Percentiles rank a stretch among this genome's conserved stretches.
phyloP scores from a whole-genome alignment of 768 basidiomycete genomes.

The Phlebiopsis gigantea region DNA sequence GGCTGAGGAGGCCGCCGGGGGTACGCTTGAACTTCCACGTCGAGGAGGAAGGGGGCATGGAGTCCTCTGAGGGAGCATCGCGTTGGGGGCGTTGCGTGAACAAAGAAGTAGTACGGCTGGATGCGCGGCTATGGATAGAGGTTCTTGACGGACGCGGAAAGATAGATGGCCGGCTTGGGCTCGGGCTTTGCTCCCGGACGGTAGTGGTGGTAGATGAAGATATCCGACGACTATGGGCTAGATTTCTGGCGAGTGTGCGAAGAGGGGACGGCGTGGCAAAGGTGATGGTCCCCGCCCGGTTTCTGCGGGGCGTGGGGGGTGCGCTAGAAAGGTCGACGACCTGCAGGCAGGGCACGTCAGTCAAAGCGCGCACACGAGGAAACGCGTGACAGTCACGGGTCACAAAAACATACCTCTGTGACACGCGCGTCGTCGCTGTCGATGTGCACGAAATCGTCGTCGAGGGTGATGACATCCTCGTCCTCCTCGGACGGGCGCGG shows the following conservation, averaged over 20 bases:
- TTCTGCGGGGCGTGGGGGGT: constrained; percentile 23
- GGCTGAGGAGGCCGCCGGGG: constrained; percentile 47
- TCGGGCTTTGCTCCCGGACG: constrained; percentile 29
- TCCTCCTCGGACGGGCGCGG: constrained; percentile 7
- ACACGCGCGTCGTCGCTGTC: constrained; percentile 24
- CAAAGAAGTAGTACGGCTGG: constrained; percentile 4
- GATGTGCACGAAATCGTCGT: constrained; percentile 39
- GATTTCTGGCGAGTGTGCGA: constrained; percentile 38
- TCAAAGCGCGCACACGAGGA: not conserved
- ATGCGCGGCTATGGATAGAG: constrained; percentile 8
- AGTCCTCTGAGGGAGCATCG: constrained; percentile 7
- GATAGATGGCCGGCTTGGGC: constrained; percentile 18
- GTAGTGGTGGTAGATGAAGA: constrained; percentile 28
- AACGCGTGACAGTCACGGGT: constrained; percentile 16
- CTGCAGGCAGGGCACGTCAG: constrained; percentile 1
- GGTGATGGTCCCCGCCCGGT: constrained; percentile 30
- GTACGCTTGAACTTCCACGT: constrained; percentile 36
- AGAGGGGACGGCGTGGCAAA: constrained; percentile 34
- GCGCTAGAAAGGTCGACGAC: constrained; percentile 15
- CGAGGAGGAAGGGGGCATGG: constrained; percentile 12
- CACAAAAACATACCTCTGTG: constrained; percentile 15
- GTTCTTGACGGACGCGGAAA: constrained; percentile 8
- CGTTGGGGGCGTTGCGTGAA: constrained; percentile 9
- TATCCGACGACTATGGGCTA: constrained; percentile 36
- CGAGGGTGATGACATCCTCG: constrained; percentile 31